These are phyloP conservation scores for Acacia acuminata DNA, from an alignment of 306 rosid genomes.

Conservation along the genomic window DNA sequence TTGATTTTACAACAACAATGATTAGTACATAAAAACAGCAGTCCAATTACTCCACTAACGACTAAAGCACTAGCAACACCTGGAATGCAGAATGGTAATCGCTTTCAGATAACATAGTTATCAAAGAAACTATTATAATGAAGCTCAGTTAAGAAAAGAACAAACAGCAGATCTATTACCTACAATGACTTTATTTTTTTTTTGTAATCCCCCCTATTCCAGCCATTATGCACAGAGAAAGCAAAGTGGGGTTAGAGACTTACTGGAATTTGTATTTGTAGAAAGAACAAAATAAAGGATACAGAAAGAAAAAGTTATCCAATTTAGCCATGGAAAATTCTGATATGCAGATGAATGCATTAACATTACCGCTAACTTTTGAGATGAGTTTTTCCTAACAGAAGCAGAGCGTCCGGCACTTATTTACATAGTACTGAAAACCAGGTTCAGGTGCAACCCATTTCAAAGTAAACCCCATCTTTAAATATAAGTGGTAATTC, in stretches of 20 bases:
- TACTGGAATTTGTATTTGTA: neutral
- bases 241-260: neutral
- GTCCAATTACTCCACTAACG: neutral
- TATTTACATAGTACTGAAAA: constrained; percentile 50
- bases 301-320: neutral
- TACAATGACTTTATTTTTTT: constrained; percentile 12
- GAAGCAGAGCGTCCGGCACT: constrained; percentile 70
- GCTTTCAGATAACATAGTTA: neutral
- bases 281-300: neutral
- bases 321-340: neutral
- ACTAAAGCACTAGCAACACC: constrained; percentile 18
- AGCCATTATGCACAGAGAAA: constrained; percentile 26
- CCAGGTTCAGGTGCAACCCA: constrained; percentile 53
- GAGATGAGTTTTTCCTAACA: neutral
- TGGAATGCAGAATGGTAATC: constrained; percentile 27
- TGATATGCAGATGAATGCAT: constrained; percentile 2
- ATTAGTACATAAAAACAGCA: no score
- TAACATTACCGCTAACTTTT: neutral
- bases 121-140: neutral
- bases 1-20: neutral
- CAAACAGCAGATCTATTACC: constrained; percentile 46
- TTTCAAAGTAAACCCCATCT: constrained; percentile 64
- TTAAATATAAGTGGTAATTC: constrained; percentile 50
- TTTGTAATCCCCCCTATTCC: constrained; percentile 23
- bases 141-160: neutral